Conservation (phyloP, 768 basidiomycete genomes). For the Tulasnella calospora region DNA sequence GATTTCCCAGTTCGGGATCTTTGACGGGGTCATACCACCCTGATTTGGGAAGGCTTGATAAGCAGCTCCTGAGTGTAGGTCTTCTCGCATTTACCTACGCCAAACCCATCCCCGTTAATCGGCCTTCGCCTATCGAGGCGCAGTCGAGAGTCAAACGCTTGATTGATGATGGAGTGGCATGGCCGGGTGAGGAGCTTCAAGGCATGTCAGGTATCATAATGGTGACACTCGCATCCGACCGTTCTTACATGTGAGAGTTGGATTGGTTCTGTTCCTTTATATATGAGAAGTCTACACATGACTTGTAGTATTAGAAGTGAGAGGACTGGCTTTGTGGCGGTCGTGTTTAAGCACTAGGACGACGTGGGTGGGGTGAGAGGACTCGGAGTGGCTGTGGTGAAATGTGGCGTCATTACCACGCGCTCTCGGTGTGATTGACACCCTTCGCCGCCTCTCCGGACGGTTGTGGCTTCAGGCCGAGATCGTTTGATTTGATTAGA, state of each 20-base stretch:
- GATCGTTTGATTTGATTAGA: background rate
- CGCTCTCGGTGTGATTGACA: background rate
- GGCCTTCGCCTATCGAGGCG: slow-evolving; percentile 74
- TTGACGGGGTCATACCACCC: slow-evolving; percentile 92
- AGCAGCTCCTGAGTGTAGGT: too few species aligned
- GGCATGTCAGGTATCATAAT: slow-evolving; percentile 8
- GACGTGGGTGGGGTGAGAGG: background rate
- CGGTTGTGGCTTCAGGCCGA: background rate
- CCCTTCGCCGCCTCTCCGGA: background rate
- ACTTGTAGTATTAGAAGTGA: background rate
- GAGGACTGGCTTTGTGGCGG: background rate
- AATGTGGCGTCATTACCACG: background rate
- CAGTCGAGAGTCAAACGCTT: slow-evolving; percentile 90
- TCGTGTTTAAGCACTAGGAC: background rate
- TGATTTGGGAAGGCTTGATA: slow-evolving; percentile 33
- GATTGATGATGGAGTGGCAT: slow-evolving; percentile 93
- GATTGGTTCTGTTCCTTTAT: slow-evolving; percentile 91
- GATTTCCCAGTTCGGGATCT: slow-evolving; percentile 74
- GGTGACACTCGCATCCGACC: slow-evolving; percentile 6
- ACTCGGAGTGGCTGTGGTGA: background rate
- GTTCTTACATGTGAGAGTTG: slow-evolving; percentile 73
- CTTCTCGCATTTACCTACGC: slow-evolving; percentile 61
- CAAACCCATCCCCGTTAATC: slow-evolving; percentile 96
- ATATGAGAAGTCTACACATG: slow-evolving; percentile 91
- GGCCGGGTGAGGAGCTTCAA: slow-evolving; percentile 82